A percentile compares a stretch with the other conserved stretches of the same genome.
phyloP scores from a whole-genome alignment of 208 protist species.

The Acanthamoeba sp. region DNA sequence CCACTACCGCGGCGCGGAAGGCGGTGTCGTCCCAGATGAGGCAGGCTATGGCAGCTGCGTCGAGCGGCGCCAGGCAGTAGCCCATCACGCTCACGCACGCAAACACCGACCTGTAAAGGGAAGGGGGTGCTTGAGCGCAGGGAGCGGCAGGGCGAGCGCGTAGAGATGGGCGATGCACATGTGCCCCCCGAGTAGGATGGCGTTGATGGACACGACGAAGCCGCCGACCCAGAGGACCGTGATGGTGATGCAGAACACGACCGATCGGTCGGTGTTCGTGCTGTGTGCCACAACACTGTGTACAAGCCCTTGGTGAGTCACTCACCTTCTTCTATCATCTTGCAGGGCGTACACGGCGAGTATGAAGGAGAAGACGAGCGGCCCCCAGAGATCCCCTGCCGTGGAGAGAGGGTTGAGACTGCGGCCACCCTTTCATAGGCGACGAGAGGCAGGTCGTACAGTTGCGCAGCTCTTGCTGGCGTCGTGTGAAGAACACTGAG shows the following conservation, averaged over 20 bases:
- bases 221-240: conserved; percentile 81
- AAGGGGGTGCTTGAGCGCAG: neutral
- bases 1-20: conserved; percentile 62
- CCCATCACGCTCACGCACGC: conserved; percentile 84
- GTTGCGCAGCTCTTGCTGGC: conserved; percentile 77
- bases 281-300: neutral
- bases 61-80: conserved; percentile 82
- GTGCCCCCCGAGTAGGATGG: conserved; percentile 83
- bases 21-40: conserved; percentile 55
- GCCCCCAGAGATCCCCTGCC: conserved; percentile 82
- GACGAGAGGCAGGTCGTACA: conserved; percentile 26
- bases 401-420: neutral
- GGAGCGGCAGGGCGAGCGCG: no score
- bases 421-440: no score
- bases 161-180: conserved; percentile 17
- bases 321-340: neutral
- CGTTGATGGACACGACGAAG: conserved; percentile 81
- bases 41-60: conserved; percentile 76
- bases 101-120: conserved; percentile 76
- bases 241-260: conserved; percentile 80
- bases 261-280: neutral
- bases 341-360: conserved; percentile 48
- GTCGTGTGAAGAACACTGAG: neutral
- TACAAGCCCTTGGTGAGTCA: neutral
- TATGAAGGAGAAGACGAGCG: conserved; percentile 78